Evolutionary conservation across 305 asterid genomes (phyloP).

Genomic region (Ilex paraguariensis): DNA sequence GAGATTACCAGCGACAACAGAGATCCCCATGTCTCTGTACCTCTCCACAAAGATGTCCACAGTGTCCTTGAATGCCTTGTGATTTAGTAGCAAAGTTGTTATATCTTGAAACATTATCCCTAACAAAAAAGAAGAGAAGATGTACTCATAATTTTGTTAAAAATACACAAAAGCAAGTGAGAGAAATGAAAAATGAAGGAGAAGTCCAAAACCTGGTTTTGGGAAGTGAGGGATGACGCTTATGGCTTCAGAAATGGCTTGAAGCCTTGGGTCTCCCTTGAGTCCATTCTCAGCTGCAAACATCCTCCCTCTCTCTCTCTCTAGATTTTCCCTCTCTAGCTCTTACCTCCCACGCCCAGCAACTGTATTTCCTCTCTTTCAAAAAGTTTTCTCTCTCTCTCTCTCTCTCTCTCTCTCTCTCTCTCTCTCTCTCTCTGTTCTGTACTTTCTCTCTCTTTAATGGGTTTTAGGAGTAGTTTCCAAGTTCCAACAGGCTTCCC

Average conservation of each 20-base stretch:
- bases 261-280: slow-evolving; percentile 53
- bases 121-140: slow-evolving; percentile 13
- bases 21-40: slow-evolving; percentile 53
- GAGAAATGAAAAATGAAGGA: slow-evolving; percentile 7
- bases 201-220: slow-evolving; percentile 45
- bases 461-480: slow-evolving; percentile 14
- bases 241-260: slow-evolving; percentile 47
- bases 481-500: slow-evolving; percentile 24
- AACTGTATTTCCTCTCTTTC: slow-evolving; percentile 25
- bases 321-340: not conserved
- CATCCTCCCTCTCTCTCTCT: slow-evolving; percentile 22
- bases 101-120: slow-evolving; percentile 70
- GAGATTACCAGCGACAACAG: slow-evolving; percentile 58
- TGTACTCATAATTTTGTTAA: not conserved
- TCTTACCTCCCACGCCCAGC: slow-evolving; percentile 6
- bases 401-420: not conserved
- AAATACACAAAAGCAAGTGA: not conserved
- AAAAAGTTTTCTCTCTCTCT: not conserved
- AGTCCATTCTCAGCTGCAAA: slow-evolving; percentile 64
- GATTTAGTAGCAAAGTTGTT: slow-evolving; percentile 54
- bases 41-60: slow-evolving; percentile 67
- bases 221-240: slow-evolving; percentile 63
- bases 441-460: slow-evolving; percentile 13
- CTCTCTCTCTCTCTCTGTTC: not conserved
- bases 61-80: slow-evolving; percentile 54